Evolutionary conservation across 345 rosid genomes (phyloP).

Genomic region (Camelina hispida): DNA sequence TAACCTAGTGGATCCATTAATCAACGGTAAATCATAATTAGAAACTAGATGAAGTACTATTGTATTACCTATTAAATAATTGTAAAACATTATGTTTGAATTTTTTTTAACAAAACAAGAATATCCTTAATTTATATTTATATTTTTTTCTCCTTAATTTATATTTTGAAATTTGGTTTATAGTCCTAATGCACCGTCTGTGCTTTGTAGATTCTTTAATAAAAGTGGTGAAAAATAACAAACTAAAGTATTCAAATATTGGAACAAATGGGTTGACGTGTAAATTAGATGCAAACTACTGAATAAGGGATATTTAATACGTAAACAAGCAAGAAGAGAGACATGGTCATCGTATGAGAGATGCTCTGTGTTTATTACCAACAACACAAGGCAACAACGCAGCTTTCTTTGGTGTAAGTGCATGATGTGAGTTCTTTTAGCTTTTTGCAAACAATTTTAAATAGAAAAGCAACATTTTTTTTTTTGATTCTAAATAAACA

Average conservation of each 20-base stretch:
- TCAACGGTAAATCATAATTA: neutral
- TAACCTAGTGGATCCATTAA: neutral
- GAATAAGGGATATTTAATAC: neutral
- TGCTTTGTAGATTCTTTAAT: neutral
- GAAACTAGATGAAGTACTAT: neutral
- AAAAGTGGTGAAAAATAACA: neutral
- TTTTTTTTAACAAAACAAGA: neutral
- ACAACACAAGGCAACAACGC: slow-evolving; percentile 4
- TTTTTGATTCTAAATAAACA: neutral
- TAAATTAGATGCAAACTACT: slow-evolving; percentile 1
- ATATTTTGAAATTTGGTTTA: neutral
- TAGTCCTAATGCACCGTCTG: neutral
- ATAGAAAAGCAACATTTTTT: slow-evolving; percentile 9
- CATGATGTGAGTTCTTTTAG: slow-evolving; percentile 24
- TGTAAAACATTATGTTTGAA: neutral
- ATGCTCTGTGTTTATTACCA: slow-evolving; percentile 2
- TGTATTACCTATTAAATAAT: neutral
- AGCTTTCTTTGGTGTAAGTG: neutral
- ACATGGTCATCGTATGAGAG: neutral
- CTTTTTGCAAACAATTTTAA: slow-evolving; percentile 12
- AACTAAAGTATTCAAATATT: slow-evolving; percentile 1
- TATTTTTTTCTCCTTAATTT: neutral
- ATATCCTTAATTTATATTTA: too few species aligned
- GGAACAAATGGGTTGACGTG: slow-evolving; percentile 10
- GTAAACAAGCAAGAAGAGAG: slow-evolving; percentile 2